Evolutionary conservation across 202 grass and related monocot genomes (phyloP).

Genomic region (Brachypodium distachyon): DNA sequence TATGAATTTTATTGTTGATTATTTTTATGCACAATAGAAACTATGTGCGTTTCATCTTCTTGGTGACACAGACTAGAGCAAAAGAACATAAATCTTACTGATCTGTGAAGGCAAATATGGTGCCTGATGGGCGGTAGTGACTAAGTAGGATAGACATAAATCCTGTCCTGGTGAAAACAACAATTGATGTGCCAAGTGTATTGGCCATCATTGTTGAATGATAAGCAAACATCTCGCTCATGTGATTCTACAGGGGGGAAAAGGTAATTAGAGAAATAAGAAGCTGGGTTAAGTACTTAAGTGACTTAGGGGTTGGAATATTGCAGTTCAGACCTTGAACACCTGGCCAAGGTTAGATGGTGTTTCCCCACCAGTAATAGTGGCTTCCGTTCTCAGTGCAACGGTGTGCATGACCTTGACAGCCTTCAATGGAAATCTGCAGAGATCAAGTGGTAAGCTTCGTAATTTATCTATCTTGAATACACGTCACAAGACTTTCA

Average conservation of each 20-base stretch:
- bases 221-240: conserved; percentile 97
- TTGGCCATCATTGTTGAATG: conserved; percentile 99
- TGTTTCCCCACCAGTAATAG: conserved; percentile 56
- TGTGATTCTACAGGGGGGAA: conserved; percentile 54
- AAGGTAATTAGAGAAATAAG: conserved; percentile 4
- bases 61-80: neutral
- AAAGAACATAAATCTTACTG: conserved; percentile 49
- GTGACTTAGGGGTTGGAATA: neutral
- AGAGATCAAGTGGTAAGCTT: conserved; percentile 4
- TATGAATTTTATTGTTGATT: neutral
- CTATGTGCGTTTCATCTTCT: neutral
- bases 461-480: neutral
- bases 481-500: neutral
- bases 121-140: conserved; percentile 86
- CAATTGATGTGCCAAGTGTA: conserved; percentile 86
- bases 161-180: conserved; percentile 94
- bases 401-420: conserved; percentile 99
- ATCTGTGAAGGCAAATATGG: conserved; percentile 98
- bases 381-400: conserved; percentile 83
- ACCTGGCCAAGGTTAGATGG: conserved; percentile 76
- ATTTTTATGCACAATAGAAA: neutral
- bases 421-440: conserved; percentile 96
- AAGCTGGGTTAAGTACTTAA: neutral
- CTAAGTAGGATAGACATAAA: conserved; percentile 98
- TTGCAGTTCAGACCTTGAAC: conserved; percentile 62